Conservation (phyloP, 2,329 filamentous ascomycete genomes). For the Neofusicoccum cordaticola region DNA sequence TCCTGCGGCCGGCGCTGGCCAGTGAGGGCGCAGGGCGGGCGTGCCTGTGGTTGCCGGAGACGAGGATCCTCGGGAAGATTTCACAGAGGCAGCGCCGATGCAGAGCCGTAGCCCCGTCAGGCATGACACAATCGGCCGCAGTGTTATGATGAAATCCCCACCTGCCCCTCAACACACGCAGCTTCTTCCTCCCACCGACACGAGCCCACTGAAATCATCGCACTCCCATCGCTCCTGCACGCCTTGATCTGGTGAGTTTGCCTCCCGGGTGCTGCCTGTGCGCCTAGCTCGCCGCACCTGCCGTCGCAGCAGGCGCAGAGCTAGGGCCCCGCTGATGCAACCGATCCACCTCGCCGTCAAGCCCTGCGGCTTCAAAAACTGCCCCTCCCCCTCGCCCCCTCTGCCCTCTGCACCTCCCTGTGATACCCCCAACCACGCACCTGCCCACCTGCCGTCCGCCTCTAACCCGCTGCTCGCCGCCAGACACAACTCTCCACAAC, state of each 20-base stretch:
- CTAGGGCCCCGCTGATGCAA: constrained; percentile 15
- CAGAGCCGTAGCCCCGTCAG: constrained; percentile 16
- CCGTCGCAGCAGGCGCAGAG: neutral
- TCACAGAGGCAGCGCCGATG: constrained; percentile 5
- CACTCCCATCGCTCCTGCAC: constrained; percentile 7
- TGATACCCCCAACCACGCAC: constrained; percentile 1
- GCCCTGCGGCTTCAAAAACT: constrained; percentile 13
- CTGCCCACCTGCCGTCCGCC: neutral
- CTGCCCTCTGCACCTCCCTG: constrained; percentile 11
- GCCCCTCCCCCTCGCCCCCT: constrained; percentile 17
- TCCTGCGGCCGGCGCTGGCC: neutral
- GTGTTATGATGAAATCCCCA: constrained; percentile 16
- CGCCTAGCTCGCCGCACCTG: neutral
- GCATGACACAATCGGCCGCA: constrained; percentile 16
- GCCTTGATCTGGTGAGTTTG: constrained; percentile 15
- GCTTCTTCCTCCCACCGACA: constrained; percentile 13
- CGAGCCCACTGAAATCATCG: constrained; percentile 14
- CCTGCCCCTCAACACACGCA: constrained; percentile 16
- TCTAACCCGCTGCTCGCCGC: neutral
- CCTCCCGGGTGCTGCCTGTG: neutral
- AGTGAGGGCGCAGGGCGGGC: neutral
- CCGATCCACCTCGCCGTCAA: neutral
- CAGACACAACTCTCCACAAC: neutral
- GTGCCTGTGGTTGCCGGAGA: neutral
- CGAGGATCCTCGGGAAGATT: constrained; percentile 14